Evolutionary conservation across 2,329 filamentous ascomycete species (phyloP).

Genomic region (Akanthomyces muscarius): DNA sequence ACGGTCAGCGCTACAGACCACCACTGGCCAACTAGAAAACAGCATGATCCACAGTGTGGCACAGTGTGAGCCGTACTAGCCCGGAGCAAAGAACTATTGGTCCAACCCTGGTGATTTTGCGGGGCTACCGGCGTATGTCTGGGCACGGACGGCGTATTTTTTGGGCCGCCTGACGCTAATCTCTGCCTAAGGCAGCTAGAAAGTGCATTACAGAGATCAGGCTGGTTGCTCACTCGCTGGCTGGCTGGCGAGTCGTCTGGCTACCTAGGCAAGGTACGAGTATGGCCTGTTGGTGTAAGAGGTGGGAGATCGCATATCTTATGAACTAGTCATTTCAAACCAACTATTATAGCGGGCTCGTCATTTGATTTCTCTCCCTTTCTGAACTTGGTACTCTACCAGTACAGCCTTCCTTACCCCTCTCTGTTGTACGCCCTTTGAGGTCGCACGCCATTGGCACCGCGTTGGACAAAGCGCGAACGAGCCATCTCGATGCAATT

Average conservation of each 20-base stretch:
- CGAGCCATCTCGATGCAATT: background rate
- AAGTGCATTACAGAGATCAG: conserved; percentile 1
- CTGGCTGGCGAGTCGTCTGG: no score
- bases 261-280: no score
- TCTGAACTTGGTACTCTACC: no score
- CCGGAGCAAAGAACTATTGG: conserved; percentile 1
- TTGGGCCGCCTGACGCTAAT: conserved; percentile 12
- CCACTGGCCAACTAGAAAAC: background rate
- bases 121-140: background rate
- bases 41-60: conserved; percentile 1
- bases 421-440: background rate
- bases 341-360: no score
- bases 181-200: conserved; percentile 16
- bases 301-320: no score
- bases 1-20: background rate
- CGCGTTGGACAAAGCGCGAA: background rate
- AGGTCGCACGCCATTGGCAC: background rate
- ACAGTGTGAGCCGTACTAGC: conserved; percentile 10
- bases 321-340: no score
- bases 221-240: background rate
- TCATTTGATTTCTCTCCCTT: no score
- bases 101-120: background rate
- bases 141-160: conserved; percentile 10
- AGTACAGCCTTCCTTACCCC: background rate
- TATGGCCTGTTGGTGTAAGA: no score